phyloP scores from a whole-genome alignment of 2,329 filamentous ascomycete species.

The Fusarium musae region DNA sequence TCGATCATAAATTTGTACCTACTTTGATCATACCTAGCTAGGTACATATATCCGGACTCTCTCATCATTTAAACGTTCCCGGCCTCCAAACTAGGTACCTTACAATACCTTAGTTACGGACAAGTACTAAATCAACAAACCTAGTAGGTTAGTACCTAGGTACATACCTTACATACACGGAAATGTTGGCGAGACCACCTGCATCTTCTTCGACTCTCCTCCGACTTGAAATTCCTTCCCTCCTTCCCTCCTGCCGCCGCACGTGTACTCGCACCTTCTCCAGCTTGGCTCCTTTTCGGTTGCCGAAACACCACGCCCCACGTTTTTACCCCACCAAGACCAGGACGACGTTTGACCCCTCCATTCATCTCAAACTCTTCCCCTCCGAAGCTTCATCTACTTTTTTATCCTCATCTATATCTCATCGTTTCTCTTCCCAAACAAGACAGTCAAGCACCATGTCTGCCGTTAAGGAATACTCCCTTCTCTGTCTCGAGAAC shows the following conservation, averaged over 20 bases:
- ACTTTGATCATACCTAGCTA: background rate
- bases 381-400: conserved; percentile 33
- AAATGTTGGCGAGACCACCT: conserved; percentile 24
- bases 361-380: conserved; percentile 45
- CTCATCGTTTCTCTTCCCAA: conserved; percentile 11
- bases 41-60: background rate
- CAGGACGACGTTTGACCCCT: conserved; percentile 38
- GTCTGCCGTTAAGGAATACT: conserved; percentile 81
- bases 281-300: conserved; percentile 37
- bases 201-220: conserved; percentile 4
- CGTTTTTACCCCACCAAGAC: conserved; percentile 39
- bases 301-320: conserved; percentile 40
- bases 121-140: background rate
- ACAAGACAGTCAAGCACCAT: conserved; percentile 61
- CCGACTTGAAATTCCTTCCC: conserved; percentile 14
- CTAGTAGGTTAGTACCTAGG: no score
- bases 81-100: background rate
- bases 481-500: conserved; percentile 95
- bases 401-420: conserved; percentile 17
- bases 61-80: background rate
- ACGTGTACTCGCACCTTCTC: conserved; percentile 42
- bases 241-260: conserved; percentile 31
- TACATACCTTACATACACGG: no score
- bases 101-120: background rate
- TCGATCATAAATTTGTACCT: background rate